Evolutionary conservation across 176 grass and related monocot genomes (phyloP).

Genomic region (Sorghum bicolor): DNA sequence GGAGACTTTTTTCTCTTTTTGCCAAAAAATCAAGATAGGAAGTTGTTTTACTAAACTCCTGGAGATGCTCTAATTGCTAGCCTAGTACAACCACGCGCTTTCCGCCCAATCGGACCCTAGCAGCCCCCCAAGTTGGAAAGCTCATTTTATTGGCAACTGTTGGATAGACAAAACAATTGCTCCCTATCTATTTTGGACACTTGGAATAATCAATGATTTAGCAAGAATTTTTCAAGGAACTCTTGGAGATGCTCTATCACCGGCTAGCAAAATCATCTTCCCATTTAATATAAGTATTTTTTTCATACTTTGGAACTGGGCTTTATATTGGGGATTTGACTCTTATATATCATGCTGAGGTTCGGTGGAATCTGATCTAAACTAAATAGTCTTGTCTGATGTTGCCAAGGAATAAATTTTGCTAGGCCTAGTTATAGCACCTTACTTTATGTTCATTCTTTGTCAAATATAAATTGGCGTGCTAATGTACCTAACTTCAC

Average conservation of each 20-base stretch:
- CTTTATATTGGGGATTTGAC: neutral
- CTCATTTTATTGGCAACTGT: neutral
- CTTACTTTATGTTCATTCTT: neutral
- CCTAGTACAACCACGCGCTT: too few relatives aligned
- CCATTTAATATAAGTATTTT: neutral
- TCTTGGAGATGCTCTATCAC: neutral
- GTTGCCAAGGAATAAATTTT: neutral
- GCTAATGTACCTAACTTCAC: conserved; percentile 8
- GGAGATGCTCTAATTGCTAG: too few relatives aligned
- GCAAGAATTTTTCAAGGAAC: neutral
- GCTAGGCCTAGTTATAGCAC: neutral
- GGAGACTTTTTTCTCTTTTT: too few relatives aligned
- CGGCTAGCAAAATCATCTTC: neutral
- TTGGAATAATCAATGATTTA: neutral
- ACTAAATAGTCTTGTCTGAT: neutral
- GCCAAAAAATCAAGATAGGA: too few relatives aligned
- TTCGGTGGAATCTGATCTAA: neutral
- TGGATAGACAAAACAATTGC: neutral
- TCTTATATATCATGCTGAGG: neutral
- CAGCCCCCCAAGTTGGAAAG: neutral
- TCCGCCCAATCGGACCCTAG: too few relatives aligned
- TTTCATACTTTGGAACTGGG: neutral
- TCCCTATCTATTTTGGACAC: neutral
- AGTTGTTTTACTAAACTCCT: too few relatives aligned
- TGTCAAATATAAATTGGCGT: conserved; percentile 19